Conservation (phyloP, 2,329 filamentous ascomycete genomes). For the Penicillium sp. region DNA sequence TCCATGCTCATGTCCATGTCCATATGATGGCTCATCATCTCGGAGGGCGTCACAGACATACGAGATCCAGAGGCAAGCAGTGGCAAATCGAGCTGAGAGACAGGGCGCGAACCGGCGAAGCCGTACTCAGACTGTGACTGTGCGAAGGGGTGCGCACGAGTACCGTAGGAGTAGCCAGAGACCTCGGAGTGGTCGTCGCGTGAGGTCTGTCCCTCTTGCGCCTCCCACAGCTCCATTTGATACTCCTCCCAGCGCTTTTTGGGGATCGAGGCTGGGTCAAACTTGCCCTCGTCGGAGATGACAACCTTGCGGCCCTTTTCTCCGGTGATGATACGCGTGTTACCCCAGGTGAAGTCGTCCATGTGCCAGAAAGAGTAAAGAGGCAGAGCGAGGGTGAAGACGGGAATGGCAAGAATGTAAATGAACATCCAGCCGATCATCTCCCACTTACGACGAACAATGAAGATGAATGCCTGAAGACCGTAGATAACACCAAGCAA, state of each 20-base stretch:
- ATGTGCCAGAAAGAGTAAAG: conserved; percentile 98
- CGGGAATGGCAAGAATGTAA: conserved; percentile 85
- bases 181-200: conserved; percentile 81
- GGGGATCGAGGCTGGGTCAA: conserved; percentile 88
- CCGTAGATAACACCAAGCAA: conserved; percentile 95
- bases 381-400: conserved; percentile 88
- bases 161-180: conserved; percentile 93
- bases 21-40: conserved; percentile 66
- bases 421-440: conserved; percentile 99
- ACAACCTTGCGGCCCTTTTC: conserved; percentile 91
- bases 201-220: conserved; percentile 91
- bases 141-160: conserved; percentile 69
- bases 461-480: conserved; percentile 96
- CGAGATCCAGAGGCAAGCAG: conserved; percentile 62
- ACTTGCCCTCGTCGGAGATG: conserved; percentile 96
- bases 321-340: conserved; percentile 94
- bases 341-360: conserved; percentile 99
- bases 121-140: conserved; percentile 73
- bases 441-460: conserved; percentile 94
- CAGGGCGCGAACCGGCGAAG: conserved; percentile 63
- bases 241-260: conserved; percentile 99
- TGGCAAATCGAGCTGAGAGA: conserved; percentile 61
- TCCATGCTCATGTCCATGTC: conserved; percentile 78
- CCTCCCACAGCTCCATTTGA: conserved; percentile 96
- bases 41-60: conserved; percentile 78